Conservation (phyloP, 2,329 filamentous ascomycete species). For the Colletotrichum godetiae region DNA sequence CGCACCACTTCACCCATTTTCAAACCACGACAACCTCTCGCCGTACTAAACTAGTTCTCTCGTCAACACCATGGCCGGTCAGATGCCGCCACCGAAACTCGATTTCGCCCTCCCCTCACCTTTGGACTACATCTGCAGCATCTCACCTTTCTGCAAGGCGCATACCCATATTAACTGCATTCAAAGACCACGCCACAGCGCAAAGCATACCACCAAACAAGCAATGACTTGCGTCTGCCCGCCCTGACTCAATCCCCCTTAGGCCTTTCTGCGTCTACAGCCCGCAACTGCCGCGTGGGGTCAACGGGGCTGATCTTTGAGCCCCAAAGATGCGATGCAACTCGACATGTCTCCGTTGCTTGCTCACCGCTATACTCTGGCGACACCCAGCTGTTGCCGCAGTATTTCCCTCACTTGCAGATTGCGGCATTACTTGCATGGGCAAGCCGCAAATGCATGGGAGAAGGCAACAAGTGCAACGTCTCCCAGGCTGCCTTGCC, state of each 20-base stretch:
- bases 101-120: not conserved
- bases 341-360: conserved; percentile 6
- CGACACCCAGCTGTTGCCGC: not conserved
- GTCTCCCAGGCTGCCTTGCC: conserved; percentile 2
- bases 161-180: conserved; percentile 9
- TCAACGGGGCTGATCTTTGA: conserved; percentile 21
- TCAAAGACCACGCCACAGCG: conserved; percentile 3
- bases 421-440: not conserved
- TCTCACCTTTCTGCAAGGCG: conserved; percentile 10
- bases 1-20: not conserved
- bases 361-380: conserved; percentile 16
- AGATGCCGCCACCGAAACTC: not conserved
- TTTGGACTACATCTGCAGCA: conserved; percentile 14
- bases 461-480: conserved; percentile 20
- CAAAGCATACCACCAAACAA: conserved; percentile 20
- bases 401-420: conserved; percentile 13
- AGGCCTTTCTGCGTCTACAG: not conserved
- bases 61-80: not conserved
- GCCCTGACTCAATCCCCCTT: conserved; percentile 5
- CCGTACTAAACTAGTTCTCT: not conserved
- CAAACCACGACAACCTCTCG: not conserved
- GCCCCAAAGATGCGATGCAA: conserved; percentile 15
- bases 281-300: conserved; percentile 29
- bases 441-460: not conserved
- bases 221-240: conserved; percentile 25